phyloP scores from a whole-genome alignment of 2,329 filamentous ascomycete genomes.

The Remersonia thermophila region DNA sequence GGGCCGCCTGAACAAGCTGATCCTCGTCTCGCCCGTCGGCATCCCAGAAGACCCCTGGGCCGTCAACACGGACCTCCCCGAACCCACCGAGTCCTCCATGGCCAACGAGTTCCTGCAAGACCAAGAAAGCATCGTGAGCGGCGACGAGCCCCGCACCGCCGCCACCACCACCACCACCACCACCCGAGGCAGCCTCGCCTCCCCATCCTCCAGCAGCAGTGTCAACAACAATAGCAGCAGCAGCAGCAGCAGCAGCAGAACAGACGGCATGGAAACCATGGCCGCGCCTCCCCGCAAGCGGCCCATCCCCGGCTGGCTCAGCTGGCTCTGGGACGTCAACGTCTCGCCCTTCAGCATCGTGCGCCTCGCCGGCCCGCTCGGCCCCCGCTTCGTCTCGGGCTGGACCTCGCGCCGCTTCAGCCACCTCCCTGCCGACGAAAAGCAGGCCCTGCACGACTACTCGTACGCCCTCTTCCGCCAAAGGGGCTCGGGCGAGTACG shows the following conservation, averaged over 20 bases:
- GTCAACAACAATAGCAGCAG: too few relatives aligned
- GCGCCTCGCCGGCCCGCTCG: conserved; percentile 76
- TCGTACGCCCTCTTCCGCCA: conserved; percentile 90
- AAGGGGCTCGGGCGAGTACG: conserved; percentile 86
- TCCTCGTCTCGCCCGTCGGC: conserved; percentile 86
- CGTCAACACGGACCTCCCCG: conserved; percentile 66
- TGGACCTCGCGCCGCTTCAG: conserved; percentile 92
- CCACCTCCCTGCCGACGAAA: conserved; percentile 69
- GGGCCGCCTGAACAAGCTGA: conserved; percentile 86
- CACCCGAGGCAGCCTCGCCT: too few relatives aligned
- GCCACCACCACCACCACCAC: conserved; percentile 21
- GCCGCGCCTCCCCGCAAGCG: conserved; percentile 29
- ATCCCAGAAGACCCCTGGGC: conserved; percentile 92
- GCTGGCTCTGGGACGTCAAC: conserved; percentile 94
- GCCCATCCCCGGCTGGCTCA: conserved; percentile 72
- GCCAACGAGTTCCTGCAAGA: conserved; percentile 71
- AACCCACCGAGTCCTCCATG: conserved; percentile 59
- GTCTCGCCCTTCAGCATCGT: conserved; percentile 89
- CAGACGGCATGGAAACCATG: conserved; percentile 5
- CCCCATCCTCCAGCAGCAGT: too few relatives aligned
- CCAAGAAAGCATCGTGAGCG: conserved; percentile 39
- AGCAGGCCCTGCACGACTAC: conserved; percentile 80
- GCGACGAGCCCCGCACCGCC: conserved; percentile 20
- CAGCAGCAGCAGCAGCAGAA: too few relatives aligned
- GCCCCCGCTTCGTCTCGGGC: conserved; percentile 81